Evolutionary conservation across 495 filamentous ascomycete genomes (phyloP).

Genomic region (Barbatosphaeria neglecta): DNA sequence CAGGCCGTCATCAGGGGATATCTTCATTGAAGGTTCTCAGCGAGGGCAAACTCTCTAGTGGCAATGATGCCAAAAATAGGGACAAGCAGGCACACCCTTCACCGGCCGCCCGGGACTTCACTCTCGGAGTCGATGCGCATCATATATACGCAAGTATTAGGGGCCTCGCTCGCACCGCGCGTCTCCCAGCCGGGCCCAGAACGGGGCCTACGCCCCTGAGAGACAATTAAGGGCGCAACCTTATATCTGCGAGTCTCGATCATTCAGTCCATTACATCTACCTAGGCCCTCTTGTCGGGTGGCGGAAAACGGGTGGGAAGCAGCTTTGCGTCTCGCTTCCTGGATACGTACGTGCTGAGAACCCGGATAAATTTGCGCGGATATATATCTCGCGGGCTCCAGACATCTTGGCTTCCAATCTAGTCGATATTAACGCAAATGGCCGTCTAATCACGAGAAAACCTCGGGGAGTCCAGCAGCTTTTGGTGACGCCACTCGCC

Average conservation of each 20-base stretch:
- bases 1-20: not conserved
- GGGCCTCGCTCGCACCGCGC: not conserved
- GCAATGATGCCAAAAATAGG: not conserved
- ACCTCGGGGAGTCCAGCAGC: too few species aligned
- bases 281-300: not conserved
- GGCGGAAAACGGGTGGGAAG: too few species aligned
- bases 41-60: not conserved
- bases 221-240: not conserved
- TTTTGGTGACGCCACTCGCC: constrained; percentile 1
- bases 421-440: constrained; percentile 1
- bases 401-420: not conserved
- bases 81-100: not conserved
- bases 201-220: not conserved
- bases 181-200: not conserved
- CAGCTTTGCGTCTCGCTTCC: too few species aligned
- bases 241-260: not conserved
- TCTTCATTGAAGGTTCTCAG: not conserved
- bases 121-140: not conserved
- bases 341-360: not conserved
- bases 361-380: constrained; percentile 1
- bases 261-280: too few species aligned
- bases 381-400: not conserved
- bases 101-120: not conserved
- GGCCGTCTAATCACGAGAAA: not conserved
- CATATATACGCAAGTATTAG: too few species aligned